Conservation (phyloP, 2,329 filamentous ascomycete species). For the Phialocephala sp. region DNA sequence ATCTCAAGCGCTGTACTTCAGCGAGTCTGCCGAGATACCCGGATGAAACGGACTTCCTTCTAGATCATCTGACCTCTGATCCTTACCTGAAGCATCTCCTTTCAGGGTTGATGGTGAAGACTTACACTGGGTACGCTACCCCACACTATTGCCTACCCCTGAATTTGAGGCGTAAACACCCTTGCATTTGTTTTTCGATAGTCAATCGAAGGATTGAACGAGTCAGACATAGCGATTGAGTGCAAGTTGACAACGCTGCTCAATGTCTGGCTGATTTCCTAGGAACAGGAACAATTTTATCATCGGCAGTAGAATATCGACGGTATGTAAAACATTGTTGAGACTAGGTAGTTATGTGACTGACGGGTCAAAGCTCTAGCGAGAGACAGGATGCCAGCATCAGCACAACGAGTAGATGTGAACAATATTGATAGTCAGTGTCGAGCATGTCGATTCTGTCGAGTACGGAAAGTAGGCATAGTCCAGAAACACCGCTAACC, state of each 20-base stretch:
- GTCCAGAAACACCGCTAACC: not conserved
- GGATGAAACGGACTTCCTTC: not conserved
- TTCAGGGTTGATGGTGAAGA: not conserved
- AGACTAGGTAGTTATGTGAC: not conserved
- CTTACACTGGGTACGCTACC: not conserved
- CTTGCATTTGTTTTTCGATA: too few relatives aligned
- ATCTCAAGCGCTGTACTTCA: not conserved
- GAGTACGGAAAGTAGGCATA: not conserved
- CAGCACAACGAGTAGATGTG: not conserved
- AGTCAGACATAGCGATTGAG: too few relatives aligned
- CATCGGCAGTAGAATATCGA: too few relatives aligned
- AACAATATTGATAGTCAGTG: not conserved
- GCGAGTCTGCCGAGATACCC: not conserved
- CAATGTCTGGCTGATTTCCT: too few relatives aligned
- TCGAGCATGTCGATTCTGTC: constrained; percentile 8
- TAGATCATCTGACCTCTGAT: not conserved
- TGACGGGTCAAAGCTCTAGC: not conserved
- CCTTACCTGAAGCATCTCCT: not conserved
- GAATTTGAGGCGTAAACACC: too few relatives aligned
- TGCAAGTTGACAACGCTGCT: too few relatives aligned
- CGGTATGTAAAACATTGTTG: too few relatives aligned
- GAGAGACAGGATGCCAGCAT: not conserved
- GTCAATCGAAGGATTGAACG: too few relatives aligned
- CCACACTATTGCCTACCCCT: not conserved
- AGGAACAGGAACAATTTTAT: too few relatives aligned